Evolutionary conservation across 2,329 filamentous ascomycete species (phyloP).

Genomic region (Botrytis squamosa): DNA sequence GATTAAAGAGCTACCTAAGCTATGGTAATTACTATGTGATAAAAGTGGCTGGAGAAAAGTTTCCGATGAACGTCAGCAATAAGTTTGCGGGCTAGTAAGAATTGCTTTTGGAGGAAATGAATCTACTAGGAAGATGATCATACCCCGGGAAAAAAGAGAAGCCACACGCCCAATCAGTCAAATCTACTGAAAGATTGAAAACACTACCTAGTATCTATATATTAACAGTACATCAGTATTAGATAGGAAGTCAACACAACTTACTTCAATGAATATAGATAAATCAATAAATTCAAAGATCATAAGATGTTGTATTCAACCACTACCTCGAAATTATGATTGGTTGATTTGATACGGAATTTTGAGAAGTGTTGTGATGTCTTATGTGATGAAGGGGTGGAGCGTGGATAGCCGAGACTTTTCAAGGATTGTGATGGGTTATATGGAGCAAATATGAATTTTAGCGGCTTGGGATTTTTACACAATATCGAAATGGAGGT

Average conservation of each 20-base stretch:
- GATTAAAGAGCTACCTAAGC: not conserved
- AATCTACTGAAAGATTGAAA: not conserved
- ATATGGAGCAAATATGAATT: not conserved
- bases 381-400: constrained; percentile 13
- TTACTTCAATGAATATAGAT: not conserved
- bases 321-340: not conserved
- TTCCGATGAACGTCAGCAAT: not conserved
- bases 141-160: not conserved
- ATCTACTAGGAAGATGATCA: not conserved
- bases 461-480: constrained; percentile 4
- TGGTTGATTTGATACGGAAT: not conserved
- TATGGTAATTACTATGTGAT: constrained; percentile 8
- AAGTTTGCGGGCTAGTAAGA: not conserved
- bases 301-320: not conserved
- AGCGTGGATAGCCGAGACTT: constrained; percentile 3
- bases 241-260: not conserved
- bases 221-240: not conserved
- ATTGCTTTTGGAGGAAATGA: not conserved
- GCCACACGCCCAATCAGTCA: not conserved
- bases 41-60: not conserved
- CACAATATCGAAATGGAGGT: not conserved
- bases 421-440: not conserved
- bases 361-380: not conserved
- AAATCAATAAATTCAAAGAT: not conserved
- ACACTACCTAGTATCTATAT: not conserved